Base-by-base conservation (phyloP, 352 stramenopile genomes). In the Globisporangium alternatum region DNA sequence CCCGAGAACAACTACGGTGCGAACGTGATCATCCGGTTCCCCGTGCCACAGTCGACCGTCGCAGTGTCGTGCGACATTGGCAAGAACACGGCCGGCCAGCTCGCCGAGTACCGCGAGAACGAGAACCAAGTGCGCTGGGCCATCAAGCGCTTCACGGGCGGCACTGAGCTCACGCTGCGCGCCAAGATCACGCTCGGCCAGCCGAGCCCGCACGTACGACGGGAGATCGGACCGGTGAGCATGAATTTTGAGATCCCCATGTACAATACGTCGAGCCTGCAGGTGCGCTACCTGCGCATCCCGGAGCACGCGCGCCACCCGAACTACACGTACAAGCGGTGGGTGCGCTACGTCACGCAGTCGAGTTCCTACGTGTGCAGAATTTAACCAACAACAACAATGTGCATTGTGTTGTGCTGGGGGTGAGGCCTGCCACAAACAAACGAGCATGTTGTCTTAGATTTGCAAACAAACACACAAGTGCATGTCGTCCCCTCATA, bases 181-280 rank as follows among this genome's bases (percentile, higher is more conserved):
- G 91, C 90, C 51, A 98, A 98, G 74, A 93, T 96, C 69, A 92
- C 88, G 63, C 75, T 96, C 48, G 82, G 82, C 30, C 77, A 88
- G 63, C 85, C 79, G 39, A 94, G 81, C 60, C 71, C 80, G 47
- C 83, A 89, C 63, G 81, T 89, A 66, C 81, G 93, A 60, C 91
- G 91, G 69, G 96, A 99, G 74, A 97, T 99, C 69, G 97, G 97
- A 12, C 97, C 97, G 33, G 95, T 99, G 63, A 98, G 95, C 67
- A 97, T 99, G 88, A 98, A 97, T 75, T 99, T 99, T 90, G 97
- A 99, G 78, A 99, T 99, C 64, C 97, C 97, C 57, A 99, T 99
- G 96, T 99, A 99, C 83, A 99, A 98, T 88, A 98, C 98, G 44
- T 99, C 95, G 57, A 98, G 96, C 76, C 81, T 99, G 54, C 95